Evolutionary conservation across 805 yeast genomes (phyloP).

Genomic region (Kodamaea kakaduensis): DNA sequence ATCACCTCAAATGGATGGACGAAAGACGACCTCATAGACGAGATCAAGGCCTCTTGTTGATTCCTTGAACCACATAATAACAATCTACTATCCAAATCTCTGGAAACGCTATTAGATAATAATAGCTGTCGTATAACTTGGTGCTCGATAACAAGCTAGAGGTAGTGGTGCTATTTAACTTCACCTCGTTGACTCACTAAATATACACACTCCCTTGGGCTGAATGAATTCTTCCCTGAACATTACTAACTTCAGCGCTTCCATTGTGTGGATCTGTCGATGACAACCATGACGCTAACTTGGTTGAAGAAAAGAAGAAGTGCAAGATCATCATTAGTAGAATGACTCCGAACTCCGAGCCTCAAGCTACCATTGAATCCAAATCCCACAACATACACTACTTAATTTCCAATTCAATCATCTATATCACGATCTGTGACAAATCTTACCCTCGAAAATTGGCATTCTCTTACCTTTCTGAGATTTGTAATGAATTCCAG

Average conservation of each 20-base stretch:
- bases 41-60: too few relatives aligned
- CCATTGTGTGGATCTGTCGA: constrained; percentile 92
- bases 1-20: too few relatives aligned
- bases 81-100: too few relatives aligned
- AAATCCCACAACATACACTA: constrained; percentile 75
- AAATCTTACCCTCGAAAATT: constrained; percentile 79
- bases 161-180: too few relatives aligned
- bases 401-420: constrained; percentile 56
- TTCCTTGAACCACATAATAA: too few relatives aligned
- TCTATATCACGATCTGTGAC: constrained; percentile 77
- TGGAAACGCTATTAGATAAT: too few relatives aligned
- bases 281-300: constrained; percentile 54
- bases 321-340: constrained; percentile 72
- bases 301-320: constrained; percentile 78
- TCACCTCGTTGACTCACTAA: not conserved
- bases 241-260: constrained; percentile 46
- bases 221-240: too few relatives aligned
- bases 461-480: constrained; percentile 82
- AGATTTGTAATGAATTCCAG: constrained; percentile 75
- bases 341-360: constrained; percentile 74
- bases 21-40: too few relatives aligned
- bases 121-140: too few relatives aligned
- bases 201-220: too few relatives aligned
- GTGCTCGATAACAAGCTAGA: too few relatives aligned
- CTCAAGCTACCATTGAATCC: constrained; percentile 79